A percentile compares a stretch with the other conserved stretches of the same genome.
Conservation (phyloP, 176 grass and related monocot genomes). For the Musa troglodytarum region DNA sequence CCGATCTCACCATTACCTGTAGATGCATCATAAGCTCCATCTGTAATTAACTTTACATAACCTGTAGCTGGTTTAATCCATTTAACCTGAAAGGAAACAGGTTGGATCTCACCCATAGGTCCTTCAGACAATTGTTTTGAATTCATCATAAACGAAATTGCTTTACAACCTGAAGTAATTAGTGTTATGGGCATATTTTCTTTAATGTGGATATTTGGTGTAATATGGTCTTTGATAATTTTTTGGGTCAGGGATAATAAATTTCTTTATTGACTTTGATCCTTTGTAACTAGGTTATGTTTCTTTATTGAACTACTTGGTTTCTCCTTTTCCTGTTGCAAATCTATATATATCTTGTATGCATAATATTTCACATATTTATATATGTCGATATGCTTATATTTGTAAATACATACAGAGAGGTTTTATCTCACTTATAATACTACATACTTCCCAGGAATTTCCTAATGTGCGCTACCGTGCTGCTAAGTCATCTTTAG, state of each 20-base stretch:
- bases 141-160: no score
- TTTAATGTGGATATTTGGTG: neutral
- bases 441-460: conserved; percentile 38
- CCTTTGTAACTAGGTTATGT: neutral
- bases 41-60: no score
- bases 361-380: neutral
- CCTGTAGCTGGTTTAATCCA: no score
- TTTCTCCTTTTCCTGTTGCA: neutral
- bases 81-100: no score
- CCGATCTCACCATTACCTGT: no score
- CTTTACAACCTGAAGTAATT: neutral
- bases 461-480: conserved; percentile 85
- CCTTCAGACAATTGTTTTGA: no score
- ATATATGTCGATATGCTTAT: neutral
- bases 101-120: no score
- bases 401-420: neutral
- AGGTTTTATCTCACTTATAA: neutral
- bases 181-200: neutral
- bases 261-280: neutral
- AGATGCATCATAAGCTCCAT: no score
- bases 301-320: neutral
- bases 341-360: neutral
- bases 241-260: no score
- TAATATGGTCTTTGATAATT: no score
- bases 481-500: conserved; percentile 62